These are phyloP conservation scores for Omphalotus guepiniiformis DNA, from an alignment of 768 basidiomycete species.

Conservation along the genomic window DNA sequence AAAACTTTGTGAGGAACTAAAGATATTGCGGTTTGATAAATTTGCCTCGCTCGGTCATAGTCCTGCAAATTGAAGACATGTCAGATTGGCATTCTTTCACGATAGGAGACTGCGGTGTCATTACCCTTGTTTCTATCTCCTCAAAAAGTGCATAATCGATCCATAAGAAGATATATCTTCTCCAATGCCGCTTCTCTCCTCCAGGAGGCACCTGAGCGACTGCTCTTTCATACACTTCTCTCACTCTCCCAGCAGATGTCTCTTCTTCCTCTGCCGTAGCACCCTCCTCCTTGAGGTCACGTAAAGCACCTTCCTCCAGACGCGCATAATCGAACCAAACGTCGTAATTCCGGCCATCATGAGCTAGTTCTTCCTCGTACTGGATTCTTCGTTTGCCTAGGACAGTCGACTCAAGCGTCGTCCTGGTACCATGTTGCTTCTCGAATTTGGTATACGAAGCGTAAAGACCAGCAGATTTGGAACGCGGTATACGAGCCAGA, in stretches of 20 bases:
- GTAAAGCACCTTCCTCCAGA: slow-evolving; percentile 84
- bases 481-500: slow-evolving; percentile 85
- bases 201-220: slow-evolving; percentile 96
- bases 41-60: slow-evolving; percentile 77
- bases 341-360: slow-evolving; percentile 94
- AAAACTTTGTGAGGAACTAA: slow-evolving; percentile 96
- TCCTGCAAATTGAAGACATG: slow-evolving; percentile 46
- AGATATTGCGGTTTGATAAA: slow-evolving; percentile 85
- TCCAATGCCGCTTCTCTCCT: slow-evolving; percentile 88
- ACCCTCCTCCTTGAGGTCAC: slow-evolving; percentile 72
- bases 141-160: slow-evolving; percentile 95
- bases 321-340: slow-evolving; percentile 97
- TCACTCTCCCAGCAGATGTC: slow-evolving; percentile 57
- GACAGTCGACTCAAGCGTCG: slow-evolving; percentile 88
- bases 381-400: slow-evolving; percentile 97
- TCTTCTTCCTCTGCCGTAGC: slow-evolving; percentile 68
- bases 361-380: slow-evolving; percentile 92
- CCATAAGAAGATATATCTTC: slow-evolving; percentile 90
- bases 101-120: slow-evolving; percentile 10
- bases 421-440: slow-evolving; percentile 92
- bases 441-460: slow-evolving; percentile 96
- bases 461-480: slow-evolving; percentile 86
- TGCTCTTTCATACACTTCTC: slow-evolving; percentile 94
- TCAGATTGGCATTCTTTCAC: not conserved
- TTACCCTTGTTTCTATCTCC: slow-evolving; percentile 89